These are phyloP conservation scores for Penicillium sp. DNA, from an alignment of 2,329 filamentous ascomycete genomes.

Conservation along the genomic window DNA sequence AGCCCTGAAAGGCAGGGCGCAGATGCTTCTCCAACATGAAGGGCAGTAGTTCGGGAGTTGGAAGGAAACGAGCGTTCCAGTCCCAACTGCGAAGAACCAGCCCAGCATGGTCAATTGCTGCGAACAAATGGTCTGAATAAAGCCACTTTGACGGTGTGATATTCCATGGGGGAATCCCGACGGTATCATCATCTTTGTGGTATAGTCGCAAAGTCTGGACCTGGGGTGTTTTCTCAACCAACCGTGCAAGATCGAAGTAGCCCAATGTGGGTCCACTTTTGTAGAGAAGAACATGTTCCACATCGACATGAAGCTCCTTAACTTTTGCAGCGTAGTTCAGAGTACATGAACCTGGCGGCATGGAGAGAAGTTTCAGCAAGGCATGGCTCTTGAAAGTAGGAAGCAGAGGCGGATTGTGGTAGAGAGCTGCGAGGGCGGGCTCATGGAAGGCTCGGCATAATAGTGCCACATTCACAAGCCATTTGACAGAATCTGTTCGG, in stretches of 20 bases:
- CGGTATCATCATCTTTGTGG: slow-evolving; percentile 60
- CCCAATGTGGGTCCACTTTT: slow-evolving; percentile 53
- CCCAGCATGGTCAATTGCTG: slow-evolving; percentile 55
- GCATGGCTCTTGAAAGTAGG: slow-evolving; percentile 50
- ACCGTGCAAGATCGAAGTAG: slow-evolving; percentile 54
- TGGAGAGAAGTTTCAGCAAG: slow-evolving; percentile 56
- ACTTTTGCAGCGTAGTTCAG: slow-evolving; percentile 71
- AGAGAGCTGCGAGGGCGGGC: slow-evolving; percentile 70
- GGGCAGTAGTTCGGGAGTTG: slow-evolving; percentile 39
- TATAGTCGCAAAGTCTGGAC: slow-evolving; percentile 70
- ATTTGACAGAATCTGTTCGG: slow-evolving; percentile 40
- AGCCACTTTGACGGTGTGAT: slow-evolving; percentile 56
- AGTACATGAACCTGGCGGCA: slow-evolving; percentile 48
- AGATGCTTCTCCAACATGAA: slow-evolving; percentile 55
- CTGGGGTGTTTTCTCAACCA: slow-evolving; percentile 65
- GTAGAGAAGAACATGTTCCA: slow-evolving; percentile 55
- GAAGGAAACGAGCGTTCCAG: slow-evolving; percentile 55
- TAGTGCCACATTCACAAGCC: slow-evolving; percentile 64
- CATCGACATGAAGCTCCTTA: slow-evolving; percentile 67
- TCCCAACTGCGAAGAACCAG: slow-evolving; percentile 51
- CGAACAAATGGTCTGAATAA: slow-evolving; percentile 66
- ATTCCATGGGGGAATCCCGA: slow-evolving; percentile 32
- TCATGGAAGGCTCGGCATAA: slow-evolving; percentile 66
- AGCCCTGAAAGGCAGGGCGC: slow-evolving; percentile 52
- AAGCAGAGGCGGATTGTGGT: slow-evolving; percentile 65